Evolutionary conservation across 441 rosid species (phyloP).

Genomic region (Syzygium malaccense): DNA sequence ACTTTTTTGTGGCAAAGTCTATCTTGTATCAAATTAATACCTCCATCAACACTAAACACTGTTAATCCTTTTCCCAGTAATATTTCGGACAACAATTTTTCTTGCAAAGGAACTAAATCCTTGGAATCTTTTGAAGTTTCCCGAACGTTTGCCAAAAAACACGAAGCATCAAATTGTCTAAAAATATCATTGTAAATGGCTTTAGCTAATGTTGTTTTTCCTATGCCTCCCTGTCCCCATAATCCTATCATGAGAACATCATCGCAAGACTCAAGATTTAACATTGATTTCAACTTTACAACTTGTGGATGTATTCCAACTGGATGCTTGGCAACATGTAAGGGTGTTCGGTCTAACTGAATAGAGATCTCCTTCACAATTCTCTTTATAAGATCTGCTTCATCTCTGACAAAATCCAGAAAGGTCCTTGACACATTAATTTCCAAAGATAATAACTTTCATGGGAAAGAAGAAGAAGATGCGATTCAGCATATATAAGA

Average conservation of each 20-base stretch:
- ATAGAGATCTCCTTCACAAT: not conserved
- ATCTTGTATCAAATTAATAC: accelerated
- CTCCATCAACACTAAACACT: not conserved
- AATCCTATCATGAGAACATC: not conserved
- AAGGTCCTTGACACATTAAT: not conserved
- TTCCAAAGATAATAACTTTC: not conserved
- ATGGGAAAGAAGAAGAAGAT: not conserved
- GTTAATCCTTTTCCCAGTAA: accelerated
- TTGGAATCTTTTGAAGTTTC: not conserved
- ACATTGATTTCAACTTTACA: accelerated
- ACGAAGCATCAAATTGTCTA: not conserved
- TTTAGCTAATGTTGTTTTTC: not conserved
- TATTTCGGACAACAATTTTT: not conserved
- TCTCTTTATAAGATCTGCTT: accelerated
- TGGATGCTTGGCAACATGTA: not conserved
- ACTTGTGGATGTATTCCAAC: accelerated
- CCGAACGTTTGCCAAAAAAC: not conserved
- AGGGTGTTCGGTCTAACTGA: accelerated
- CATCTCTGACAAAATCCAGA: not conserved
- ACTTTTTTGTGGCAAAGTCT: not conserved
- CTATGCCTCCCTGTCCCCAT: not conserved
- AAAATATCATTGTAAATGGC: not conserved
- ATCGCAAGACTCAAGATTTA: not conserved
- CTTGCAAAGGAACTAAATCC: not conserved
- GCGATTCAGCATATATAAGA: not conserved